phyloP scores from a whole-genome alignment of 306 rosid species.

The Fragaria iinumae region DNA sequence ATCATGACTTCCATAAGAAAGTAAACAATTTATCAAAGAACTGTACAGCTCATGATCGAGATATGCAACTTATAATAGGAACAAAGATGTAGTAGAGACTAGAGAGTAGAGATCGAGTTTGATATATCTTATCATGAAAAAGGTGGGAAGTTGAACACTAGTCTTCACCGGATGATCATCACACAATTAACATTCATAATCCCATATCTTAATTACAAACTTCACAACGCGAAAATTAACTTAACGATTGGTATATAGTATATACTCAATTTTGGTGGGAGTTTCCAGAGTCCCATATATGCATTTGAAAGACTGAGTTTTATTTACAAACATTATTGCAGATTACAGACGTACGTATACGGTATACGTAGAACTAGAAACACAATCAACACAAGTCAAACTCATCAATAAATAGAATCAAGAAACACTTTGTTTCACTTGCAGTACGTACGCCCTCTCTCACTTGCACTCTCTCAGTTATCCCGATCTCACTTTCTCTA shows the following conservation, averaged over 20 bases:
- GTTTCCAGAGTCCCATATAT: background rate
- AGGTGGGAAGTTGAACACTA: no score
- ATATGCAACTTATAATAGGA: no score
- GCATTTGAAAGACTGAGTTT: background rate
- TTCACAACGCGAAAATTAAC: background rate
- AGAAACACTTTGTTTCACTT: background rate
- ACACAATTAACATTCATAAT: background rate
- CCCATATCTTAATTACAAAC: no score
- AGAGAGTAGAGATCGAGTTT: no score
- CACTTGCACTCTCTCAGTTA: background rate
- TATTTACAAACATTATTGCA: background rate
- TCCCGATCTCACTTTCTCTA: background rate
- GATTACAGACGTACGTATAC: background rate
- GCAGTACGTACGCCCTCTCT: background rate
- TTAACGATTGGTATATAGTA: background rate
- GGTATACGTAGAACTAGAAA: no score
- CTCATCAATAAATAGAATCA: background rate
- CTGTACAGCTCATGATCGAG: no score
- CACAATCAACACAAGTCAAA: conserved; percentile 1
- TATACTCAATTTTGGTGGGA: background rate
- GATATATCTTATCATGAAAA: no score
- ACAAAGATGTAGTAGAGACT: no score
- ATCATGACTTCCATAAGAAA: background rate
- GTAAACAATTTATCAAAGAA: no score
- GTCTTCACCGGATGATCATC: background rate